Base-by-base conservation (phyloP, 2,329 filamentous ascomycete genomes). In the Calonectria ilicicola region DNA sequence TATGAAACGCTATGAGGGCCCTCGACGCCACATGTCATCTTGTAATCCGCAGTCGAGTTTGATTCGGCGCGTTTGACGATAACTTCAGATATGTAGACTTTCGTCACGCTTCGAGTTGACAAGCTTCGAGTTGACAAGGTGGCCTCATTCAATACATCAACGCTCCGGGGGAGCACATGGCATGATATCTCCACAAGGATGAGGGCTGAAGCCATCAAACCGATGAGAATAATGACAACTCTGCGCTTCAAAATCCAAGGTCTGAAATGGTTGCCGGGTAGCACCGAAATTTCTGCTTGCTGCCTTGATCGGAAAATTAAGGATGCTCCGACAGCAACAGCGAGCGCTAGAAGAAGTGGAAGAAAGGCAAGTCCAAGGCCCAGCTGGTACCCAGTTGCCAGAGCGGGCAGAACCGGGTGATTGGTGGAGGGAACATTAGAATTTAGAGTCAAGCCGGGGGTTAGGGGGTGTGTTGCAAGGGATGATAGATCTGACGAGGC, bases 101-200 rank as follows among this genome's bases (percentile, higher is more conserved):
- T 58, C 4, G 65, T 58, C 15, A 58, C 21, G 14, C 65, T 47
- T 58, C 49, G 35, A 27, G 51, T 19, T 21, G 65, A 26, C n/a
- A 58, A 12, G 14, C 65, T 47, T 58, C 49, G 35, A 27, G 51
- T 19, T 21, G 65, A 26, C n/a, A 58, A 12, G 14, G 4, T 47
- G 23, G 3, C 12, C 12, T 19, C 19, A 3, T 44, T 15, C 5
- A 27, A 27, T 44, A 58, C 19, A 12, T 56, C 65, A 12, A 19
- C 23, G 10, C 47, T 46, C 2, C 14, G 23, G 17, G 49, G 65
- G 26, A 67, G 49, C 1, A 58, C 9, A 35, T 58, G 49, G 49
- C 38, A 67, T 35, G 65, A 58, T 6, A 67, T 56, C 26, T 67
- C 65, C 23, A 67, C 23, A 15, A 67, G 64, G 23, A 67, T 42